A percentile compares a stretch with the other conserved stretches of the same genome.
Conservation (phyloP, 495 filamentous ascomycete species). For the Acidiella bohemica region DNA sequence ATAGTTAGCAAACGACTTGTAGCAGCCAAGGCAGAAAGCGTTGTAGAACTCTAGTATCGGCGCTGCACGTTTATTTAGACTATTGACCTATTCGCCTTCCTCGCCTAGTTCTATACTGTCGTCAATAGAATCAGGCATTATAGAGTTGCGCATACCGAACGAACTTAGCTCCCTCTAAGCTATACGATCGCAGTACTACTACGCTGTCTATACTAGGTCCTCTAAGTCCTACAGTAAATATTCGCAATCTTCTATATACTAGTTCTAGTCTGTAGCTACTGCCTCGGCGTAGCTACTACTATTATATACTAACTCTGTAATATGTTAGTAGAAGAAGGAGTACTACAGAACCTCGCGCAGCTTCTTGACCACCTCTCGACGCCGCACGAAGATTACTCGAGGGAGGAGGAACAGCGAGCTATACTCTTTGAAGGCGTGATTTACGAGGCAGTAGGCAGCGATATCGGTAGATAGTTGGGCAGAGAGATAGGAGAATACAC, state of each 20-base stretch:
- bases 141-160: background rate
- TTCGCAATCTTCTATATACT: slow-evolving; percentile 1
- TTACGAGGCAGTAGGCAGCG: slow-evolving; percentile 1
- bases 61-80: background rate
- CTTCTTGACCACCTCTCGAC: background rate
- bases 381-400: background rate
- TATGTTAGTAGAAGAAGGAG: background rate
- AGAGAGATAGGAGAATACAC: background rate
- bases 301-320: background rate
- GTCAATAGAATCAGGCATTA: background rate
- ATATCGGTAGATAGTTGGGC: background rate
- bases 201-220: background rate
- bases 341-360: background rate
- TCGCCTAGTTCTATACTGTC: background rate
- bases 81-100: background rate
- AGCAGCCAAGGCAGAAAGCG: slow-evolving; percentile 1
- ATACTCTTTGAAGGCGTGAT: background rate
- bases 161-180: background rate
- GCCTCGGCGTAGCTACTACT: slow-evolving; percentile 1
- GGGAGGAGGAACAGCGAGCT: background rate
- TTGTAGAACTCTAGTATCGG: background rate
- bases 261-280: background rate
- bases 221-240: background rate
- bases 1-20: background rate
- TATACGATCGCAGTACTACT: background rate